Percentiles rank a stretch among this genome's conserved stretches.
These are phyloP conservation scores for Macrophomina pseudophaseolina DNA, from an alignment of 2,329 filamentous ascomycete genomes.

Conservation along the genomic window DNA sequence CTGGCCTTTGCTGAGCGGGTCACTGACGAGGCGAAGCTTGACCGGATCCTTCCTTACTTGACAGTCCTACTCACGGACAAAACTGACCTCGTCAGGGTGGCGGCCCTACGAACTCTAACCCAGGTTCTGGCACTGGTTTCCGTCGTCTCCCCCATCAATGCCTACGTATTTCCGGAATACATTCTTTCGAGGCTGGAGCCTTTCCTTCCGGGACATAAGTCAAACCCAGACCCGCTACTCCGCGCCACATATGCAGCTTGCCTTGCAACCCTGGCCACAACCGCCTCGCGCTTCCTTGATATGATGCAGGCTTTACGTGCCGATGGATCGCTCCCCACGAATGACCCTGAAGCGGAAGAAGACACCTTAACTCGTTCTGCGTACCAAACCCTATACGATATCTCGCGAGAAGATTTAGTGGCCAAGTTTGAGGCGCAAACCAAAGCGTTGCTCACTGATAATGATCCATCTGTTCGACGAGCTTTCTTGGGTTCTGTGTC, in stretches of 20 bases:
- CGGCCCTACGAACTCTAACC: conserved; percentile 83
- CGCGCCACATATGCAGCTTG: conserved; percentile 93
- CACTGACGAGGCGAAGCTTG: conserved; percentile 94
- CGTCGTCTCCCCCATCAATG: conserved; percentile 79
- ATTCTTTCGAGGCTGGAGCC: conserved; percentile 64
- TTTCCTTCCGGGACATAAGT: conserved; percentile 55
- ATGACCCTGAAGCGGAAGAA: conserved; percentile 80
- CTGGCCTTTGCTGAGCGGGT: conserved; percentile 89
- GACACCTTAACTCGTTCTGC: conserved; percentile 70
- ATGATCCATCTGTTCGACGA: conserved; percentile 81
- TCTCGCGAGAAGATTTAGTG: conserved; percentile 80
- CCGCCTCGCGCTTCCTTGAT: conserved; percentile 83
- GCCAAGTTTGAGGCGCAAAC: conserved; percentile 86
- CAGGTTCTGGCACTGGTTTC: conserved; percentile 86
- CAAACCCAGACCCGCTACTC: conserved; percentile 70
- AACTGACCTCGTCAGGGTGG: conserved; percentile 81
- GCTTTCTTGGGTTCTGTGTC: conserved; percentile 92
- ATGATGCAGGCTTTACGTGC: conserved; percentile 87
- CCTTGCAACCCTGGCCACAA: conserved; percentile 84
- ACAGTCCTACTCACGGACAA: conserved; percentile 82
- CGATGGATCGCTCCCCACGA: conserved; percentile 77
- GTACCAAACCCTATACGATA: conserved; percentile 85
- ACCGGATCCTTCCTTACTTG: conserved; percentile 88
- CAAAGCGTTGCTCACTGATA: conserved; percentile 86
- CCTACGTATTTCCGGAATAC: conserved; percentile 70